These are phyloP conservation scores for Sextonia rubra DNA, from an alignment of 164 flowering plant species.

Conservation along the genomic window DNA sequence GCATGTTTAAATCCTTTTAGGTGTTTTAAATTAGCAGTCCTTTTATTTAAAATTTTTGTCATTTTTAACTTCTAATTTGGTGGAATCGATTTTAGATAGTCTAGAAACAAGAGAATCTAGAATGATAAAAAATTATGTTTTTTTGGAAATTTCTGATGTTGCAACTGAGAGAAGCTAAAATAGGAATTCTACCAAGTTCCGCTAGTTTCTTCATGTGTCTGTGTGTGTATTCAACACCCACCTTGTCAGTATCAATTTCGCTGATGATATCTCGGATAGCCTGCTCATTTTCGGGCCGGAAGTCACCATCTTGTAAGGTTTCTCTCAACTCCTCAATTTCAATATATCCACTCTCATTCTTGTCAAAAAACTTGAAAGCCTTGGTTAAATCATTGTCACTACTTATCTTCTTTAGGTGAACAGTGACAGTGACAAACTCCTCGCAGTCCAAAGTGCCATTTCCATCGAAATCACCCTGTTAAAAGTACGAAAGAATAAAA, in stretches of 20 bases:
- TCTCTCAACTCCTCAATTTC: constrained; percentile 69
- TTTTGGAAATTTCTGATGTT: background rate
- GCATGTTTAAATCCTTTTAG: too few species aligned
- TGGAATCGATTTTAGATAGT: background rate
- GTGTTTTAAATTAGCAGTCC: too few species aligned
- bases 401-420: constrained; percentile 55
- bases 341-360: constrained; percentile 63
- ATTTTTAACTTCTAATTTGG: background rate
- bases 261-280: constrained; percentile 51
- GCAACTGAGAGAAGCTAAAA: background rate
- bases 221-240: constrained; percentile 9
- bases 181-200: background rate
- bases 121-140: background rate
- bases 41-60: background rate
- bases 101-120: background rate
- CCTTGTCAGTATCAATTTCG: constrained; percentile 72
- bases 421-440: constrained; percentile 63
- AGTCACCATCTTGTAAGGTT: constrained; percentile 43
- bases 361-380: constrained; percentile 69
- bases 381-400: constrained; percentile 48
- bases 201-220: background rate
- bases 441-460: constrained; percentile 64
- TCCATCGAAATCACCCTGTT: constrained; percentile 67
- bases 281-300: constrained; percentile 41
- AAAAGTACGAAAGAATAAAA: too few species aligned